Evolutionary conservation across 2,329 filamentous ascomycete genomes (phyloP).

Genomic region (Celoporthe dispersa): DNA sequence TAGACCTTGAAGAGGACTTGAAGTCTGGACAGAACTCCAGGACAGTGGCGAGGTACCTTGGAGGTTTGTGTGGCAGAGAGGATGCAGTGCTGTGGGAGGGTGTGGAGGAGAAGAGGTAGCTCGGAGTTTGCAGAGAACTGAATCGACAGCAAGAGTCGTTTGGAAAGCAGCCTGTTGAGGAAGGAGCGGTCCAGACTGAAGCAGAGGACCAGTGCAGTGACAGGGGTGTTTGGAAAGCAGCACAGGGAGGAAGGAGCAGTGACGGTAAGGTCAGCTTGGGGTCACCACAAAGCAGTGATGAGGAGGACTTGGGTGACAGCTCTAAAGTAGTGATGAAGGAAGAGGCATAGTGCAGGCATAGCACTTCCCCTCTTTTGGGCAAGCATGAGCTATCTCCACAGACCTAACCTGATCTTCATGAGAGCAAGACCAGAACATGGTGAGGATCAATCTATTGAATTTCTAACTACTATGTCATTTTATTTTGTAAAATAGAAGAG

Average conservation of each 20-base stretch:
- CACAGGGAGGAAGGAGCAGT: background rate
- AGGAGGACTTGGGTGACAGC: background rate
- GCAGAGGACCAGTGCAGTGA: background rate
- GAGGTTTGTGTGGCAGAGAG: no score
- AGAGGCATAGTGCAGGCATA: background rate
- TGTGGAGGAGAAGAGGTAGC: no score
- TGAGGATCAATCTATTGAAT: background rate
- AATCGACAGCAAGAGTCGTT: background rate
- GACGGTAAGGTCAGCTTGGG: background rate
- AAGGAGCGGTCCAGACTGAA: background rate
- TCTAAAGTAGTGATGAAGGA: background rate
- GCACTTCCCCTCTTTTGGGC: background rate
- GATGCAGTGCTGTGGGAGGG: no score
- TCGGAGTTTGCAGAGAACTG: background rate
- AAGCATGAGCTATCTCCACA: background rate
- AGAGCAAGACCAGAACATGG: background rate
- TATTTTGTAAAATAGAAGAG: background rate
- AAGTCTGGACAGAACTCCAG: background rate
- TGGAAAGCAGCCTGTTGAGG: background rate
- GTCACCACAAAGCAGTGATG: background rate
- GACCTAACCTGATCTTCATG: background rate
- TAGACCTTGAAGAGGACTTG: background rate
- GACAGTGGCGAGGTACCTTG: no score
- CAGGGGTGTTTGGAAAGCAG: background rate
- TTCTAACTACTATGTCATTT: background rate